These are phyloP conservation scores for Fusarium pseudoanthophilum DNA, from an alignment of 2,329 filamentous ascomycete species.

Conservation along the genomic window DNA sequence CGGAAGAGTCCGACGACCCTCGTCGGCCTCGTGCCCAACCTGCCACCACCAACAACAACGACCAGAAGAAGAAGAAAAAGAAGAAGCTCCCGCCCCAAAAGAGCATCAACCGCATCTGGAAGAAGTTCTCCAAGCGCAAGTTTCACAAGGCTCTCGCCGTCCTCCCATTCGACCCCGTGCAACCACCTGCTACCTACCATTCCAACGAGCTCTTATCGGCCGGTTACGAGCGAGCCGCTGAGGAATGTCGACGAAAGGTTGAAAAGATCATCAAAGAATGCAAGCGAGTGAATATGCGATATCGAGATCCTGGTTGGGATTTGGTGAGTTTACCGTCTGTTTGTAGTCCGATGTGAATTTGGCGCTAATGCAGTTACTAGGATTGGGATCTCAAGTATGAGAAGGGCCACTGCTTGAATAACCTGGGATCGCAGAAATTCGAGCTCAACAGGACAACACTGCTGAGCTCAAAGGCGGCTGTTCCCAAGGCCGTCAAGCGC, in stretches of 20 bases:
- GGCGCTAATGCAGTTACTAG: constrained; percentile 48
- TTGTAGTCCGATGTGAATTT: not conserved
- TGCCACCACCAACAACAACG: constrained; percentile 48
- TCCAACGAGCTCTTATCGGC: constrained; percentile 69
- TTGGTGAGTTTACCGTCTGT: constrained; percentile 54
- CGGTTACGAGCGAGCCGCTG: constrained; percentile 71
- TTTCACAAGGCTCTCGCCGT: constrained; percentile 74
- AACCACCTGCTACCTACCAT: constrained; percentile 59
- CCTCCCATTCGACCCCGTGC: constrained; percentile 71
- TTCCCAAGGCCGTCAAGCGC: constrained; percentile 80
- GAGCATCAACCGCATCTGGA: constrained; percentile 75
- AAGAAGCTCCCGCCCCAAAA: constrained; percentile 68
- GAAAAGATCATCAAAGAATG: constrained; percentile 73
- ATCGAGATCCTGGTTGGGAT: constrained; percentile 73
- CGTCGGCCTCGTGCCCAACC: constrained; percentile 51
- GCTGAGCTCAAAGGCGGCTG: constrained; percentile 58
- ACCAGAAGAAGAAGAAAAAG: constrained; percentile 63
- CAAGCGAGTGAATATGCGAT: constrained; percentile 80
- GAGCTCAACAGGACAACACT: constrained; percentile 60
- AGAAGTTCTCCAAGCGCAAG: constrained; percentile 65
- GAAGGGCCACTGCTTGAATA: constrained; percentile 65
- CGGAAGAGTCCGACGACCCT: constrained; percentile 61
- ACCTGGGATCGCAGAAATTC: constrained; percentile 62
- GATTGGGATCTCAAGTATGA: constrained; percentile 76
- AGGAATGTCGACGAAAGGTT: constrained; percentile 71